These are phyloP conservation scores for Ceratocystis variospora DNA, from an alignment of 2,329 filamentous ascomycete species.

Conservation along the genomic window DNA sequence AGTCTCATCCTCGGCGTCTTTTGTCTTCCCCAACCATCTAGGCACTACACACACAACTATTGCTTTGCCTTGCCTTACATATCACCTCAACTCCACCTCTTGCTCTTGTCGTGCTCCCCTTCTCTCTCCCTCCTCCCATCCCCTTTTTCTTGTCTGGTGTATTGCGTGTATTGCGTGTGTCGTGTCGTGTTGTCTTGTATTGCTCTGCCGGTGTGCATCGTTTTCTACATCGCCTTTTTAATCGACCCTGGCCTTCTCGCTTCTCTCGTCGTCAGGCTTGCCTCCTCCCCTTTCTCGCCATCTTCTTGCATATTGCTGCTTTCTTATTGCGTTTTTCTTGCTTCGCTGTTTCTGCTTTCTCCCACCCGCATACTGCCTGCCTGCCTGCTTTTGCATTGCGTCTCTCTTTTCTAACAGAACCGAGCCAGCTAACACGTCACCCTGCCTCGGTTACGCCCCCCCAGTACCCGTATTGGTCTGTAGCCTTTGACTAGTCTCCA, in stretches of 20 bases:
- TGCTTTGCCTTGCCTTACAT: slow-evolving; percentile 4
- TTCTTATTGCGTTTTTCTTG: background rate
- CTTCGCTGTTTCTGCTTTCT: background rate
- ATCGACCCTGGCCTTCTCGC: background rate
- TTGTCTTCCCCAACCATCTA: slow-evolving; percentile 5
- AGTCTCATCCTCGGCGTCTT: background rate
- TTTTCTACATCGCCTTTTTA: background rate
- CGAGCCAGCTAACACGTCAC: slow-evolving; percentile 19
- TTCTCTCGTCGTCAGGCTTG: background rate
- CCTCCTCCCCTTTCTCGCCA: background rate
- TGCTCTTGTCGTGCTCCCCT: background rate
- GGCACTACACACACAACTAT: background rate
- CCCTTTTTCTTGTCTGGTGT: background rate
- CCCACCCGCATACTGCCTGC: slow-evolving; percentile 8
- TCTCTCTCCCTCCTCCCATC: background rate
- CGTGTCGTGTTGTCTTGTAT: background rate
- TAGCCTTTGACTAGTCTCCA: background rate
- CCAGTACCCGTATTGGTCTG: slow-evolving; percentile 13
- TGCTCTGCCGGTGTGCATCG: background rate
- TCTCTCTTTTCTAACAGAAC: slow-evolving; percentile 16
- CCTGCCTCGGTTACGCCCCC: slow-evolving; percentile 16
- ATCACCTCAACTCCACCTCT: background rate
- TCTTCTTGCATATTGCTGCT: background rate
- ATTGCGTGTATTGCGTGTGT: background rate
- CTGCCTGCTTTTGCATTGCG: slow-evolving; percentile 11